A percentile compares a stretch with the other conserved stretches of the same genome.
phyloP scores from a whole-genome alignment of 2,329 filamentous ascomycete genomes.

The Septoria linicola region DNA sequence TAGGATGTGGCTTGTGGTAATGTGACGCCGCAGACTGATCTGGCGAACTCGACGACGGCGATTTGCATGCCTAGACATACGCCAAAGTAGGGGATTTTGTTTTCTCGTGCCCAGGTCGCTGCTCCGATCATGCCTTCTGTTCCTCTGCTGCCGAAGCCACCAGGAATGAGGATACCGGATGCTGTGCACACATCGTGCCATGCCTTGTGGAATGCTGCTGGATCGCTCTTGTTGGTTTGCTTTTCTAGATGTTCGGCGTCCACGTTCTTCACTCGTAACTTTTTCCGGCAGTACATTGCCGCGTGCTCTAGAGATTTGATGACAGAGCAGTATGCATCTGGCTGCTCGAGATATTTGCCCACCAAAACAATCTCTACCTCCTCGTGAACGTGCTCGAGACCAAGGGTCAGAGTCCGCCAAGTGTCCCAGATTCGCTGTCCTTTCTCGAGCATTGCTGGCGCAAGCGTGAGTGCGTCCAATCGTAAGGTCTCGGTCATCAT shows the following conservation, averaged over 20 bases:
- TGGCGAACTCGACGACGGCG: constrained; percentile 84
- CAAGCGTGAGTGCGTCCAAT: constrained; percentile 54
- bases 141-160: constrained; percentile 78
- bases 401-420: constrained; percentile 71
- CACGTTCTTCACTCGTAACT: constrained; percentile 78
- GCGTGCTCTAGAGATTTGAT: constrained; percentile 87
- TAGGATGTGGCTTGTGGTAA: constrained; percentile 53
- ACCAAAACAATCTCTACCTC: constrained; percentile 80
- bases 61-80: constrained; percentile 93
- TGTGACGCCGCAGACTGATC: constrained; percentile 66
- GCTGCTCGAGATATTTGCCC: constrained; percentile 83
- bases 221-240: constrained; percentile 58
- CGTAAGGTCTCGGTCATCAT: constrained; percentile 66
- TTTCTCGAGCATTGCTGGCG: constrained; percentile 57
- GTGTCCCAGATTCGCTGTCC: constrained; percentile 71
- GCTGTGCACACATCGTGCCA: constrained; percentile 79
- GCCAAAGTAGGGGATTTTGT: constrained; percentile 78
- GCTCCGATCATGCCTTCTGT: constrained; percentile 87
- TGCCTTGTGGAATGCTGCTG: constrained; percentile 71
- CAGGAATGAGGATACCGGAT: constrained; percentile 66
- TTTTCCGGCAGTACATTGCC: constrained; percentile 79
- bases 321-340: constrained; percentile 83
- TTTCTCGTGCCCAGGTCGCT: constrained; percentile 81
- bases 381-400: constrained; percentile 65
- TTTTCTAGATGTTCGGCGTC: constrained; percentile 82